These are phyloP conservation scores for Nannochloropsis oceanica DNA, from an alignment of 108 stramenopile genomes.

Conservation along the genomic window DNA sequence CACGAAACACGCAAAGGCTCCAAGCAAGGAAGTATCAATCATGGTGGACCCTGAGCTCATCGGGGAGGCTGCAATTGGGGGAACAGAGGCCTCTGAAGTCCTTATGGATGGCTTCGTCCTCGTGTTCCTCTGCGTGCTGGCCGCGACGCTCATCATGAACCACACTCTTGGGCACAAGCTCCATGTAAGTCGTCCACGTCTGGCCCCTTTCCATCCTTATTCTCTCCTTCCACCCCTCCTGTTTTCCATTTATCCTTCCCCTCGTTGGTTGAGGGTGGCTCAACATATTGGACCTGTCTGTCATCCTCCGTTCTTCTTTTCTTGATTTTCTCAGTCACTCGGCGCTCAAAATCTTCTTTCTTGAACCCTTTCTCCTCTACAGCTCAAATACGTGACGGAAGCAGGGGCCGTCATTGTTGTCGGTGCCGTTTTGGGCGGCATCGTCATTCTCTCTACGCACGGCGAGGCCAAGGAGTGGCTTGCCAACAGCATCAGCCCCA, in stretches of 20 bases:
- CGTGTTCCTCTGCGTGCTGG: not conserved
- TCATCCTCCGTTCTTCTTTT: no score
- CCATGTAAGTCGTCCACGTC: not conserved
- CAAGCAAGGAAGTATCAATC: no score
- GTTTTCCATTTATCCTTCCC: no score
- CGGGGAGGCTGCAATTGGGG: no score
- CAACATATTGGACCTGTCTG: no score
- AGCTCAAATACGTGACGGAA: not conserved
- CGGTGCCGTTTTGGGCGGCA: not conserved
- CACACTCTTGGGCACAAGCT: not conserved
- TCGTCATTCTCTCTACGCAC: not conserved
- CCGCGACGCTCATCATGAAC: not conserved
- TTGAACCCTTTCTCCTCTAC: not conserved
- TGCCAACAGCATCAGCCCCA: slow-evolving; percentile 9
- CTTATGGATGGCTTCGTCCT: no score
- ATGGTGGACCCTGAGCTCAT: no score
- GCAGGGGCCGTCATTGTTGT: not conserved
- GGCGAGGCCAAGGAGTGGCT: not conserved
- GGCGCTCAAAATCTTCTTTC: no score
- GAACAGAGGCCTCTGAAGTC: no score
- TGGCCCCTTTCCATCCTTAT: not conserved
- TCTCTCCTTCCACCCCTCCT: not conserved
- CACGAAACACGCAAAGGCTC: no score
- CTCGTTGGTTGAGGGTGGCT: no score
- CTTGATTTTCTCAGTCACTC: no score